phyloP scores from a whole-genome alignment of 2,329 filamentous ascomycete genomes.

The Cordyceps militaris region DNA sequence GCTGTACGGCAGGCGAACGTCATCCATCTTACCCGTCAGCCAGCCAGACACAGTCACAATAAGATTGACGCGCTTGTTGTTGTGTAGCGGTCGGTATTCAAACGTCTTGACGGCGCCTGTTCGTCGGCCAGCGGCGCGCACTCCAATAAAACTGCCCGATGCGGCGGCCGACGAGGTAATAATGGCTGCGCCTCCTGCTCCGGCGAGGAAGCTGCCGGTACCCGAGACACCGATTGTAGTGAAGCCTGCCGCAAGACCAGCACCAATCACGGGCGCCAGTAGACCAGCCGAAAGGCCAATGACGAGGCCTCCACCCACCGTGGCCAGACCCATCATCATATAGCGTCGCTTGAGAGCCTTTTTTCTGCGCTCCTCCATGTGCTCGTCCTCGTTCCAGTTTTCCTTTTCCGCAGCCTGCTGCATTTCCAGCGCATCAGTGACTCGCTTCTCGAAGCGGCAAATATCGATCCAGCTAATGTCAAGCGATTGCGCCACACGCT shows the following conservation, averaged over 20 bases:
- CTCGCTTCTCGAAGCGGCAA: constrained; percentile 91
- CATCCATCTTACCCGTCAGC: constrained; percentile 98
- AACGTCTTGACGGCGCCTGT: constrained; percentile 93
- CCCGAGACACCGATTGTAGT: constrained; percentile 90
- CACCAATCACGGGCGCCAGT: constrained; percentile 87
- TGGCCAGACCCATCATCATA: constrained; percentile 93
- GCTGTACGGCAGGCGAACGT: constrained; percentile 90
- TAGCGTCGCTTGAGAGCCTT: constrained; percentile 74
- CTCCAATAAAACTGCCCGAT: constrained; percentile 79
- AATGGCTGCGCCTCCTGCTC: constrained; percentile 84
- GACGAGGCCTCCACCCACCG: constrained; percentile 87
- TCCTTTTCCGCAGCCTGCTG: constrained; percentile 90
- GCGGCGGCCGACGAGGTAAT: constrained; percentile 86
- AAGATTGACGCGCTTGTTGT: constrained; percentile 94
- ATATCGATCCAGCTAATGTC: constrained; percentile 88
- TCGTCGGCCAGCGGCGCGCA: constrained; percentile 75
- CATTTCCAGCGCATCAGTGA: constrained; percentile 96
- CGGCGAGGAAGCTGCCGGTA: constrained; percentile 81
- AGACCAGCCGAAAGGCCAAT: constrained; percentile 92
- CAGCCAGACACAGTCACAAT: constrained; percentile 94
- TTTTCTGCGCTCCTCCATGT: constrained; percentile 82
- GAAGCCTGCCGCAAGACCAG: constrained; percentile 87
- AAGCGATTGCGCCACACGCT: constrained; percentile 73
- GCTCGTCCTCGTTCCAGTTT: constrained; percentile 95
- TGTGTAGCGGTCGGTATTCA: constrained; percentile 92